Base-by-base conservation (phyloP, 2,329 filamentous ascomycete species). In the Hirsutella rhossiliensis region DNA sequence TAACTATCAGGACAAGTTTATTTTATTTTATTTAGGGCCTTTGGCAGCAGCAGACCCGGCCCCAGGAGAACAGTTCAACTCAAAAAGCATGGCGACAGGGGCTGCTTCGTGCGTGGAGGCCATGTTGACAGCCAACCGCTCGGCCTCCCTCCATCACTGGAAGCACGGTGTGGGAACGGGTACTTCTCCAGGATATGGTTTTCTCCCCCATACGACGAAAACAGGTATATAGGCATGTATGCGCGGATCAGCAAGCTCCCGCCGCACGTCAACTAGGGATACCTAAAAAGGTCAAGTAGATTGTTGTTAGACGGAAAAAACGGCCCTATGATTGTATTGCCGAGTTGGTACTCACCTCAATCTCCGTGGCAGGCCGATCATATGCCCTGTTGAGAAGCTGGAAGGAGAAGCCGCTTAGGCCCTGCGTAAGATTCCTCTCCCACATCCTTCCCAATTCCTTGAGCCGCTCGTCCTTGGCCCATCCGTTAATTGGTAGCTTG, bases 401-500 rank as follows among this genome's bases (percentile, higher is more conserved):
- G 45, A 67, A 56, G 9, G 65, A 66, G 45, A 71, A 67, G 1
- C 65, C 68, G 44, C 66, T 66, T n/a, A 72, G 53, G 0, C 69
- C 68, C 15, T 62, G 58, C 8, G 63, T 45, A 27, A 67, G 60
- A 40, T 70, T 69, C 17, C 54, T 55, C 52, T 70, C 65, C 69
- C 68, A 71, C 53, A 69, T 60, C 36, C 54, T 59, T 0, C 70
- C 70, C 4, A 73, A 48, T 13, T 65, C 61, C 51, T 66, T 71
- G 41, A 68, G 58, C 18, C 54, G 52, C 34, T 61, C 59, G 40
- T 72, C 61, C 49, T 66, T 69, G 1, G 75, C 63, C 76, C 76
- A 79, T 5, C 62, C 61, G 31, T 73, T 76, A 40, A 72, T 62
- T 0, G 76, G 76, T 34, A 78, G 60, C 54, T 72, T 76, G 55